These are phyloP conservation scores for Lodderomyces oxycetoniae DNA, from an alignment of 1,139 yeast genomes.

Conservation along the genomic window DNA sequence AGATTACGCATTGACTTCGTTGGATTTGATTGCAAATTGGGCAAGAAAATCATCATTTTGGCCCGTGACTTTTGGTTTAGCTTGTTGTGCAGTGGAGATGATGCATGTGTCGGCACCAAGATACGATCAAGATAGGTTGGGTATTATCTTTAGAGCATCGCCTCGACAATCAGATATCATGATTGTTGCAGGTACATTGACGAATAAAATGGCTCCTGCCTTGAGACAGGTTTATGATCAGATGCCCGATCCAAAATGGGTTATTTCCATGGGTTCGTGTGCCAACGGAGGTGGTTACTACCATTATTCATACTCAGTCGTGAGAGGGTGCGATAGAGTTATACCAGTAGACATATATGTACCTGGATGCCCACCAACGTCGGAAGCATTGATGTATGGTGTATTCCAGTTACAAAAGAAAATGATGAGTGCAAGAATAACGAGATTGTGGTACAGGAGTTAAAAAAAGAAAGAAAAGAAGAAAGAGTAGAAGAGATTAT, in stretches of 20 bases:
- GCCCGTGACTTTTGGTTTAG: slow-evolving; percentile 92
- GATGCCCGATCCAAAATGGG: slow-evolving; percentile 92
- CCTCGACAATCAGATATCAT: slow-evolving; percentile 92
- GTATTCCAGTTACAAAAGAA: slow-evolving; percentile 85
- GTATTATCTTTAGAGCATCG: slow-evolving; percentile 90
- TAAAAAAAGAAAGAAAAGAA: too few relatives aligned
- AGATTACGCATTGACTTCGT: slow-evolving; percentile 81
- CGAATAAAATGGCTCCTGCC: slow-evolving; percentile 93
- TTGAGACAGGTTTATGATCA: slow-evolving; percentile 90
- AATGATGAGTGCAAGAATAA: slow-evolving; percentile 76
- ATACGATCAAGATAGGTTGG: slow-evolving; percentile 89
- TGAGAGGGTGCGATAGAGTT: slow-evolving; percentile 84
- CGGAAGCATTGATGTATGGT: slow-evolving; percentile 89
- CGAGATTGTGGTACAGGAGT: slow-evolving; percentile 84
- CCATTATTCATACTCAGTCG: slow-evolving; percentile 85
- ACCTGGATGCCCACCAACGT: slow-evolving; percentile 92
- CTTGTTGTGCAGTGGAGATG: slow-evolving; percentile 94
- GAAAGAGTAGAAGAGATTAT: too few relatives aligned
- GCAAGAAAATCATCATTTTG: slow-evolving; percentile 89
- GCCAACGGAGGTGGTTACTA: slow-evolving; percentile 95
- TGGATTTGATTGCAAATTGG: slow-evolving; percentile 86
- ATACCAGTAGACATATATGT: slow-evolving; percentile 89
- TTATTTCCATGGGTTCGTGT: slow-evolving; percentile 90
- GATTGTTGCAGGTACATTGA: slow-evolving; percentile 90
- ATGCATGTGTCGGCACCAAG: slow-evolving; percentile 92